Base-by-base conservation (phyloP, 2,329 filamentous ascomycete genomes). In the Talaromyces verruculosus region DNA sequence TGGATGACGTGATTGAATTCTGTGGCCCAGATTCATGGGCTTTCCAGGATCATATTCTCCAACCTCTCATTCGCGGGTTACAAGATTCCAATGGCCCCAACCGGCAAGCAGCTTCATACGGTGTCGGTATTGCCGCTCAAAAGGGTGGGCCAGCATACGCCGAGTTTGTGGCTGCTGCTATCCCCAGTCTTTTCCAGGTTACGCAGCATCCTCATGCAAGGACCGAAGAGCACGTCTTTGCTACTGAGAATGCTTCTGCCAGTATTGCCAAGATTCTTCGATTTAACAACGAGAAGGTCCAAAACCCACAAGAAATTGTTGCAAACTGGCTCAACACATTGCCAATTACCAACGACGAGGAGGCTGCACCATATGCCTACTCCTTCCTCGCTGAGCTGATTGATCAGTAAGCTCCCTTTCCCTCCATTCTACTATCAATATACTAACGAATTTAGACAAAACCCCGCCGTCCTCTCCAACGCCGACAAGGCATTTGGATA, bases 1-100 rank as follows among this genome's bases (percentile, higher is more conserved):
- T 97, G 84, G 95, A 99, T 74, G 95, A 99, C 77, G 94, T 99
- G 41, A 86, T 99, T 41, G 95, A 99, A 78, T 99, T 98, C 82
- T 98, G 93, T 76, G 93, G 94, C 0, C 86, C 89, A 0, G 89
- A 96, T 71, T 96, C 92, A 72, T 94, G 90, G 83, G 88, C 89
- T 70, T 99, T 96, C 77, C 89, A 90, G 74, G 87, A 89, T 71
- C 89, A 93, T 74, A 97, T 99, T 72, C 88, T 93, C 65, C 88
- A 93, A 72, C 93, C 95, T 11, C 86, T 99, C 45, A 85, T 96
- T 55, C 88, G 91, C 67, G 95, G 95, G 53, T 92, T 97, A 83
- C 88, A 87, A 72, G 94, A 98, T 73, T 81, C 88, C 33, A 92
- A 93, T 37, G 90, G 95, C 13, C 93, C 94, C 19, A 98, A 98